These are phyloP conservation scores for Penicillium paneum DNA, from an alignment of 2,329 filamentous ascomycete species.

Conservation along the genomic window DNA sequence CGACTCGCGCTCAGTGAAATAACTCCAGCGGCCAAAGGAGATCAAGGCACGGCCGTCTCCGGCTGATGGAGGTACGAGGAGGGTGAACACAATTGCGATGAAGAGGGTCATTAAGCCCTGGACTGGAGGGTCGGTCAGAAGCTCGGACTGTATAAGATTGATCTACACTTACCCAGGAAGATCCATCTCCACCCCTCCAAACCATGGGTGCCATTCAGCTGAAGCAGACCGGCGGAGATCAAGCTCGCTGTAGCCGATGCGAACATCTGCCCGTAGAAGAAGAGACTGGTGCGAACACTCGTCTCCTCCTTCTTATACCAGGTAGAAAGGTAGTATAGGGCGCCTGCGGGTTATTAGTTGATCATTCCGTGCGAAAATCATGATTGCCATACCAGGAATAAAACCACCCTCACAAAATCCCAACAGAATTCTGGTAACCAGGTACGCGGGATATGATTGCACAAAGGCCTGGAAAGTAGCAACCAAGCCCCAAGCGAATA, in stretches of 20 bases:
- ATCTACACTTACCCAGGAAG: constrained; percentile 38
- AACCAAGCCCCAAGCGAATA: constrained; percentile 54
- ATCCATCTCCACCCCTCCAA: constrained; percentile 58
- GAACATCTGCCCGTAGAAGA: constrained; percentile 57
- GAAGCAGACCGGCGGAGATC: constrained; percentile 44
- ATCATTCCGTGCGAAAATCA: no score
- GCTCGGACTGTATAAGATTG: no score
- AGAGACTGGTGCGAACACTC: constrained; percentile 53
- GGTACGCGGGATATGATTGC: constrained; percentile 46
- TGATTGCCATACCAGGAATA: constrained; percentile 45
- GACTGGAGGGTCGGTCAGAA: constrained; percentile 25
- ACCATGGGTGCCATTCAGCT: constrained; percentile 49
- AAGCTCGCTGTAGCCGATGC: constrained; percentile 44
- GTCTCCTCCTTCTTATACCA: constrained; percentile 56
- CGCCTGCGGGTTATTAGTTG: constrained; percentile 16
- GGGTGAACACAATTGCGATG: constrained; percentile 39
- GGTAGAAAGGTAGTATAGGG: constrained; percentile 47
- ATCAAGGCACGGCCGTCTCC: constrained; percentile 38
- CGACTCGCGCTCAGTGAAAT: constrained; percentile 44
- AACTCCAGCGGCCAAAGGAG: constrained; percentile 39
- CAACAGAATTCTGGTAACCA: constrained; percentile 52
- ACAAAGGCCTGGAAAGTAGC: constrained; percentile 56
- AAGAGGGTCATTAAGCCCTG: constrained; percentile 55
- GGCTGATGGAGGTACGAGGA: constrained; percentile 40
- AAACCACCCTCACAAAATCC: constrained; percentile 56